Percentiles rank a stretch among this genome's conserved stretches.
Evolutionary conservation across 2,329 filamentous ascomycete species (phyloP).

Genomic region (Xylaria multiplex): DNA sequence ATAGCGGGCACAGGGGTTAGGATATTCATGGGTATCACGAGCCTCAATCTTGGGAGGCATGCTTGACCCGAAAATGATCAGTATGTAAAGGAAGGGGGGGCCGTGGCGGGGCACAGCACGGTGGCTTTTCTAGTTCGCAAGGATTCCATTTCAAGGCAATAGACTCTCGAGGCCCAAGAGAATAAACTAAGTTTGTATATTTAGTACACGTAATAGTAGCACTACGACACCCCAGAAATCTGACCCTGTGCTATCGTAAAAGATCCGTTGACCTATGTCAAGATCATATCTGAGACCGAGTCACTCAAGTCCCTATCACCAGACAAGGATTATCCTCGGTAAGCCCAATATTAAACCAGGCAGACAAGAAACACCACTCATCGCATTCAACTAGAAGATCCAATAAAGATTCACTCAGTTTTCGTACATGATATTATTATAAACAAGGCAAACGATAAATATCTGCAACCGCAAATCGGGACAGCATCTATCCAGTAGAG

Average conservation of each 20-base stretch:
- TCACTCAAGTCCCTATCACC: slow-evolving; percentile 22
- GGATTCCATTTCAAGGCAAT: neutral
- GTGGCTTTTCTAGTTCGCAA: slow-evolving; percentile 18
- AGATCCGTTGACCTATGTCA: slow-evolving; percentile 28
- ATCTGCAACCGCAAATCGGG: neutral
- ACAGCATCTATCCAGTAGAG: slow-evolving; percentile 1
- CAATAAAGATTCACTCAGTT: neutral
- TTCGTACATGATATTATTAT: neutral
- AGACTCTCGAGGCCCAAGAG: neutral
- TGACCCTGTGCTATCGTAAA: slow-evolving; percentile 27
- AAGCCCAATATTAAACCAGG: slow-evolving; percentile 11
- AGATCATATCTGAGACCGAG: slow-evolving; percentile 26
- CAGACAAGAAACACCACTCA: slow-evolving; percentile 8
- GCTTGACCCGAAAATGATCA: slow-evolving; percentile 29
- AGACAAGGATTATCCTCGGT: slow-evolving; percentile 22
- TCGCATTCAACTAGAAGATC: neutral
- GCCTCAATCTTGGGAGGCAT: slow-evolving; percentile 28
- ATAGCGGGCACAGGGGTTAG: slow-evolving; percentile 26
- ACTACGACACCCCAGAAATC: slow-evolving; percentile 1
- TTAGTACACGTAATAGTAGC: neutral
- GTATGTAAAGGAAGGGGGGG: slow-evolving; percentile 9
- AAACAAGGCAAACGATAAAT: slow-evolving; percentile 15
- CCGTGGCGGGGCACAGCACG: slow-evolving; percentile 27
- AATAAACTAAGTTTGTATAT: neutral
- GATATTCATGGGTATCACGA: slow-evolving; percentile 25